Percentiles rank a stretch among this genome's conserved stretches.
These are phyloP conservation scores for Amanita molliuscula DNA, from an alignment of 768 basidiomycete genomes.

Conservation along the genomic window DNA sequence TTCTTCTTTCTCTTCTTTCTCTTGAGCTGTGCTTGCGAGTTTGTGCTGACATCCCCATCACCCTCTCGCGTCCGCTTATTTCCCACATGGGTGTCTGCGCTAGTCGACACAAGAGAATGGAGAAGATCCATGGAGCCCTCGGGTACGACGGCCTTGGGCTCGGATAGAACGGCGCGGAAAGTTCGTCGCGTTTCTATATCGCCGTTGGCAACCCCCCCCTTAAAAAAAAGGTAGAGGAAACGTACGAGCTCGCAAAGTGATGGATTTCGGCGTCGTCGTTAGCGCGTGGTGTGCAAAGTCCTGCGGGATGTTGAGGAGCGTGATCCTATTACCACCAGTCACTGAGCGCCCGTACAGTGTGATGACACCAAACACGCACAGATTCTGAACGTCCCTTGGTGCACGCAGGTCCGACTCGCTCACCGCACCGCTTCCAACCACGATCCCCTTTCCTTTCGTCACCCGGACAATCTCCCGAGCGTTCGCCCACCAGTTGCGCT, in stretches of 20 bases:
- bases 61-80: too few relatives aligned
- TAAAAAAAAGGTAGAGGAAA: constrained; percentile 5
- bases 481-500: constrained; percentile 80
- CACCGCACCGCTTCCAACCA: constrained; percentile 63
- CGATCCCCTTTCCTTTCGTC: constrained; percentile 67
- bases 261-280: constrained; percentile 50
- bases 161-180: constrained; percentile 70
- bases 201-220: background rate
- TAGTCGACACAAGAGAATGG: background rate
- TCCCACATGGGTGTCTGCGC: background rate
- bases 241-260: constrained; percentile 68
- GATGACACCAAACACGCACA: constrained; percentile 51
- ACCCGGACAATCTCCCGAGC: constrained; percentile 71
- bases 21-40: background rate
- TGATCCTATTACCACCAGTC: too few relatives aligned
- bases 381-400: constrained; percentile 64
- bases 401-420: constrained; percentile 53
- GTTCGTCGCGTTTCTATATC: constrained; percentile 67
- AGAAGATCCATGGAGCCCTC: constrained; percentile 5
- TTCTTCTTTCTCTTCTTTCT: constrained; percentile 7
- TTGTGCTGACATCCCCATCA: too few relatives aligned
- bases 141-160: constrained; percentile 58
- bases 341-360: too few relatives aligned
- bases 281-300: constrained; percentile 56
- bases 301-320: constrained; percentile 58